Evolutionary conservation across 805 yeast genomes (phyloP).

Genomic region (Saccharomycopsis olivae): DNA sequence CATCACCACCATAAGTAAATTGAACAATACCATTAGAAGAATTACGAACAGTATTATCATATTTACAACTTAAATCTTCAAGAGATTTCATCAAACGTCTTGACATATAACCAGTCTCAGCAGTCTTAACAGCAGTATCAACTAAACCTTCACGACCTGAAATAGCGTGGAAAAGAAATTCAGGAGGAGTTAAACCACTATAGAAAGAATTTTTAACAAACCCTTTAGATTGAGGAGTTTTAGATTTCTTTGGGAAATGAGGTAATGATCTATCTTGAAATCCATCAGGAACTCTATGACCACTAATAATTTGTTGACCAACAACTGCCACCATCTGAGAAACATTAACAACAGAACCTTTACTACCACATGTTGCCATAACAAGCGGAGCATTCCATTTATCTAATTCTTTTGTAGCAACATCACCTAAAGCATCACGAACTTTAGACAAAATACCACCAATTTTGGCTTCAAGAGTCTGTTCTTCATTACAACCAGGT

Average conservation of each 20-base stretch:
- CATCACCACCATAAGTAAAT: conserved; percentile 97
- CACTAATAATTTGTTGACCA: conserved; percentile 97
- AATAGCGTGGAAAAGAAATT: conserved; percentile 94
- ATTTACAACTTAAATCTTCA: conserved; percentile 89
- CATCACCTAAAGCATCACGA: conserved; percentile 98
- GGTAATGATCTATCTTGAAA: conserved; percentile 98
- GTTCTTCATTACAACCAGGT: conserved; percentile 98
- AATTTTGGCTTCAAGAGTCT: conserved; percentile 93
- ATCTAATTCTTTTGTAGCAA: conserved; percentile 86
- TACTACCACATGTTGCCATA: conserved; percentile 99
- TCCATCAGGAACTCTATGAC: conserved; percentile 99
- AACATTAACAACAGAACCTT: conserved; percentile 95
- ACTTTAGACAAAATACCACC: conserved; percentile 94
- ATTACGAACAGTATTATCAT: conserved; percentile 90
- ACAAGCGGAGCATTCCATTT: conserved; percentile 90
- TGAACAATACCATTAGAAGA: conserved; percentile 95
- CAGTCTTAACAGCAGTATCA: conserved; percentile 98
- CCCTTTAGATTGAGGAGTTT: conserved; percentile 96
- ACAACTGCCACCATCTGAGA: conserved; percentile 99
- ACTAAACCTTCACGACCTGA: conserved; percentile 99
- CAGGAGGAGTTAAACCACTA: conserved; percentile 92
- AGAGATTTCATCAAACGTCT: conserved; percentile 95
- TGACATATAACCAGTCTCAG: conserved; percentile 98
- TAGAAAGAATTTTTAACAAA: conserved; percentile 93
- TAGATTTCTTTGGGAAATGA: conserved; percentile 90